These are phyloP conservation scores for Parastagonospora avenae DNA, from an alignment of 2,329 filamentous ascomycete genomes.

Conservation along the genomic window DNA sequence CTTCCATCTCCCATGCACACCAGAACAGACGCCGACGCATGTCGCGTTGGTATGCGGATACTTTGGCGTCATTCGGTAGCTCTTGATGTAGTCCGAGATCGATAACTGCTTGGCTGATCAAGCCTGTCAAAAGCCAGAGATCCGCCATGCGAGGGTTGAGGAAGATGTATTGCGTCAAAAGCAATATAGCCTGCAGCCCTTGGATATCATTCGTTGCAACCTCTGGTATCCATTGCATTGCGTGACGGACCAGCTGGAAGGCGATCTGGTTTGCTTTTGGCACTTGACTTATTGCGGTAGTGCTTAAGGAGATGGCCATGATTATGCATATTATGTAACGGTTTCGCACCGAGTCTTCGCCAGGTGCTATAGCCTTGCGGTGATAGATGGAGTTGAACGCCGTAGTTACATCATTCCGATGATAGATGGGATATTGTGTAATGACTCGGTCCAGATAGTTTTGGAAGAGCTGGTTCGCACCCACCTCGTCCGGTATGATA, in stretches of 20 bases:
- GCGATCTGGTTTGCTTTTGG: conserved; percentile 40
- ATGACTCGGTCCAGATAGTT: conserved; percentile 43
- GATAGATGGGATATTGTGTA: conserved; percentile 46
- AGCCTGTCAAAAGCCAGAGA: conserved; percentile 44
- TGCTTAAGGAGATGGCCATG: conserved; percentile 45
- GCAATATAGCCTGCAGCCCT: conserved; percentile 42
- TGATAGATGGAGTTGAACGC: conserved; percentile 43
- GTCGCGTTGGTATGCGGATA: conserved; percentile 40
- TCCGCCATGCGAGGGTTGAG: conserved; percentile 45
- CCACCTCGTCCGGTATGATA: conserved; percentile 36
- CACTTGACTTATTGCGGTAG: conserved; percentile 41
- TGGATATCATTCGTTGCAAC: conserved; percentile 44
- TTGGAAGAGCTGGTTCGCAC: conserved; percentile 37
- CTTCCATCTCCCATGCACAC: conserved; percentile 47
- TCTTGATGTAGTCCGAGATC: conserved; percentile 46
- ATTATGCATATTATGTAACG: conserved; percentile 45
- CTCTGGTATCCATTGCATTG: conserved; percentile 44
- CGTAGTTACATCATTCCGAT: conserved; percentile 38
- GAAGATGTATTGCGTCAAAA: conserved; percentile 44
- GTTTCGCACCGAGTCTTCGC: conserved; percentile 34
- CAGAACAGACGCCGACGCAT: conserved; percentile 46
- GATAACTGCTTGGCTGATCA: conserved; percentile 45
- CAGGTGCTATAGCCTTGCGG: conserved; percentile 25
- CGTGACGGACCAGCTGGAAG: conserved; percentile 39
- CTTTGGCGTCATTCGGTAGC: conserved; percentile 32